Conservation (phyloP, 768 basidiomycete species). For the Mycena olivaceomarginata region DNA sequence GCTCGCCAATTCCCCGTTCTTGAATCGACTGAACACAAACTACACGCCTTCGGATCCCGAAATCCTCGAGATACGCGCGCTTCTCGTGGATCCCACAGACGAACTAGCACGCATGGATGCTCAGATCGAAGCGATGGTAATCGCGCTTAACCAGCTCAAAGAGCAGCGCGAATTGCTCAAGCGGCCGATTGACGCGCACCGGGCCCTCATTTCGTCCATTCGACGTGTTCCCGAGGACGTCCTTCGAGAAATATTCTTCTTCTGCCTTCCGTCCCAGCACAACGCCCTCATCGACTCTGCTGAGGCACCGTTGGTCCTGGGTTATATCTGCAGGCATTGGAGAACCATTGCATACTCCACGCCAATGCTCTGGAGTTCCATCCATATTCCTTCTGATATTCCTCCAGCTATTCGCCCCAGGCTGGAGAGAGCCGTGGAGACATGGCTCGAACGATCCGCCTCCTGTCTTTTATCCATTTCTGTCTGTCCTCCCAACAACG, state of each 20-base stretch:
- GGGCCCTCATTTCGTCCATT: background rate
- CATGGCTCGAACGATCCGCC: slow-evolving; percentile 9
- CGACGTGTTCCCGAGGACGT: slow-evolving; percentile 31
- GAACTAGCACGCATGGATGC: slow-evolving; percentile 7
- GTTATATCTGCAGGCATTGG: slow-evolving; percentile 35
- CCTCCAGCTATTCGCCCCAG: background rate
- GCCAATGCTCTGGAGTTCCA: slow-evolving; percentile 24
- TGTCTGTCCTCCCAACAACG: background rate
- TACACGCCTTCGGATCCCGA: background rate
- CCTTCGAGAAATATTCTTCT: slow-evolving; percentile 28
- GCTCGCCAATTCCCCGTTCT: background rate
- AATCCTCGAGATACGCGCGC: background rate
- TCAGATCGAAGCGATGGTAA: background rate
- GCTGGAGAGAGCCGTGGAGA: background rate
- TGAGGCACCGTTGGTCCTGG: slow-evolving; percentile 28
- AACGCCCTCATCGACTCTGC: slow-evolving; percentile 18
- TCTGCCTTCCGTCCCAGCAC: slow-evolving; percentile 25
- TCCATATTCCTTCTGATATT: slow-evolving; percentile 13
- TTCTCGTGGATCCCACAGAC: background rate
- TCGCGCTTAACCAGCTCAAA: background rate
- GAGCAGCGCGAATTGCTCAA: slow-evolving; percentile 4
- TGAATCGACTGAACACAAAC: background rate
- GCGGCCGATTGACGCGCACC: slow-evolving; percentile 17
- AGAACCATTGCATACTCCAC: slow-evolving; percentile 16
- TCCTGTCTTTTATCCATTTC: slow-evolving; percentile 10